Evolutionary conservation across 2,329 filamentous ascomycete genomes (phyloP).

Genomic region (Acarospora socialis): DNA sequence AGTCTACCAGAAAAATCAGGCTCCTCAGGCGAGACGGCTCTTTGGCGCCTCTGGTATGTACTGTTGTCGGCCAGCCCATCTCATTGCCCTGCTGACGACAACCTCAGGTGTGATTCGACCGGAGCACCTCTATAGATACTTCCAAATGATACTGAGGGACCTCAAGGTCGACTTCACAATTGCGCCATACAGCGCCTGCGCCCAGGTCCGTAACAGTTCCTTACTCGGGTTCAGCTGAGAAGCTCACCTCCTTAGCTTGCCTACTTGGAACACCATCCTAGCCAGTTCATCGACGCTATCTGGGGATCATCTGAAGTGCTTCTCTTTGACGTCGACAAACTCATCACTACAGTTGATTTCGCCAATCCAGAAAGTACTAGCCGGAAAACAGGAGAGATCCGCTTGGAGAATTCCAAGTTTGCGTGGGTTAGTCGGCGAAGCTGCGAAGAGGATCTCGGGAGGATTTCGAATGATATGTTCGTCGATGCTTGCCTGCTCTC

Average conservation of each 20-base stretch:
- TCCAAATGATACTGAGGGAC: slow-evolving; percentile 59
- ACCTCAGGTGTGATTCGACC: slow-evolving; percentile 29
- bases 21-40: slow-evolving; percentile 66
- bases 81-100: slow-evolving; percentile 6
- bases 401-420: slow-evolving; percentile 56
- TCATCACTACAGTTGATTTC: slow-evolving; percentile 42
- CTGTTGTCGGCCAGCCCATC: slow-evolving; percentile 7
- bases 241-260: slow-evolving; percentile 44
- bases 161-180: slow-evolving; percentile 62
- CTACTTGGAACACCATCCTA: slow-evolving; percentile 58
- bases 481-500: slow-evolving; percentile 71
- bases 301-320: slow-evolving; percentile 77
- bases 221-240: slow-evolving; percentile 1
- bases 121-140: slow-evolving; percentile 58
- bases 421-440: slow-evolving; percentile 49
- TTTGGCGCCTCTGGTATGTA: slow-evolving; percentile 67
- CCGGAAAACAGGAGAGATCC: slow-evolving; percentile 29
- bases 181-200: slow-evolving; percentile 74
- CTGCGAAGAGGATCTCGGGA: slow-evolving; percentile 53
- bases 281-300: slow-evolving; percentile 56
- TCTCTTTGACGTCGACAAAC: slow-evolving; percentile 67
- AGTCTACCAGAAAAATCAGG: slow-evolving; percentile 67
- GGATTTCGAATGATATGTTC: slow-evolving; percentile 57
- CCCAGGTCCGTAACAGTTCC: slow-evolving; percentile 49
- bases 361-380: slow-evolving; percentile 4